Percentiles rank a stretch among this genome's conserved stretches.
Evolutionary conservation across 805 yeast genomes (phyloP).

Genomic region (Yamadazyma philogaea): DNA sequence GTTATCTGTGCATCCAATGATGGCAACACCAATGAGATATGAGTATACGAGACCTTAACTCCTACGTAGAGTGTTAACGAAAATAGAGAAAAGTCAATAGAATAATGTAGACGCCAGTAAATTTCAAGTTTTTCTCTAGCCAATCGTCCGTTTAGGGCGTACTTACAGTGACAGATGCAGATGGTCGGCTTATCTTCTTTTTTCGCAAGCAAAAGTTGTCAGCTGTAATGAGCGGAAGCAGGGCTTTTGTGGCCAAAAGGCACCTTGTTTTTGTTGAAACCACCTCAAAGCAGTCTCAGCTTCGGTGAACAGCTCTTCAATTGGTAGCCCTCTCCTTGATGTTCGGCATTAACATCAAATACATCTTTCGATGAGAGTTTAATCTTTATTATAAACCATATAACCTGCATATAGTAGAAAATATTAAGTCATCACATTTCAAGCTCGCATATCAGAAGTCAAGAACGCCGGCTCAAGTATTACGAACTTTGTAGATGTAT

Average conservation of each 20-base stretch:
- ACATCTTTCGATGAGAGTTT: neutral
- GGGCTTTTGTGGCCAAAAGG: too few relatives aligned
- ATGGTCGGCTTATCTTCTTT: too few relatives aligned
- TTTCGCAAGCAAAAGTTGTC: too few relatives aligned
- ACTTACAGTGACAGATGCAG: too few relatives aligned
- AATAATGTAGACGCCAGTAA: neutral
- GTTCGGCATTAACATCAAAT: neutral
- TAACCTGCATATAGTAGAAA: neutral
- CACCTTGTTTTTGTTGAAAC: too few relatives aligned
- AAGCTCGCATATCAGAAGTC: neutral
- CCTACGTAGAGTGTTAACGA: neutral
- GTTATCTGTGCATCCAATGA: slow-evolving; percentile 5
- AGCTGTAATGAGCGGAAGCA: too few relatives aligned
- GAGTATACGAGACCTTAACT: slow-evolving; percentile 2
- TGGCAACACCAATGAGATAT: slow-evolving; percentile 2
- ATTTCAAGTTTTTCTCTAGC: neutral
- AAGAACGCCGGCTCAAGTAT: neutral
- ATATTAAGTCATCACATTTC: neutral
- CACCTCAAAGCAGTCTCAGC: too few relatives aligned
- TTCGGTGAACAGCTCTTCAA: too few relatives aligned
- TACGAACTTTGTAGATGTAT: too few relatives aligned
- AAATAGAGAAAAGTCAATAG: neutral
- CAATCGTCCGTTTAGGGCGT: too few relatives aligned
- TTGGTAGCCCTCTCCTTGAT: neutral
- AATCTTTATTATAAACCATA: neutral